Conservation (phyloP, 345 rosid genomes). For the Bruguiera sexangula region DNA sequence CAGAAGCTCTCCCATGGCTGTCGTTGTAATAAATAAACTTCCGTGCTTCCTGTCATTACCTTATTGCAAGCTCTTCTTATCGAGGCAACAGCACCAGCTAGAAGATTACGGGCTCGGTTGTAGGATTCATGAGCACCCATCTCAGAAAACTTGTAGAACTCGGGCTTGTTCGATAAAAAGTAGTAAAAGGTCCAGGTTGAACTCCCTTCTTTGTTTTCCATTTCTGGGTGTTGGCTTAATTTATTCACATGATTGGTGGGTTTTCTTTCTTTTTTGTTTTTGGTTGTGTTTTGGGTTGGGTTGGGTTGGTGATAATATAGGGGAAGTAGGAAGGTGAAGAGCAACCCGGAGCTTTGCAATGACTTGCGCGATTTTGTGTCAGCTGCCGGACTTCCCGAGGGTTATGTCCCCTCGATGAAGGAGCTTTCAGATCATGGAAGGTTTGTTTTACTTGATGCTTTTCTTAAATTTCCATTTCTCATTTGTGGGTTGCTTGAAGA, state of each 20-base stretch:
- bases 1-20: conserved; percentile 43
- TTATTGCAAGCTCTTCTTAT: conserved; percentile 25
- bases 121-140: conserved; percentile 13
- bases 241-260: conserved; percentile 3
- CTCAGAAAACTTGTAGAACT: conserved; percentile 26
- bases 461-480: background rate
- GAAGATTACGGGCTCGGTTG: conserved; percentile 16
- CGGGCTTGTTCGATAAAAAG: conserved; percentile 38
- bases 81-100: conserved; percentile 4
- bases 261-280: background rate
- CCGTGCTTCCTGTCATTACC: conserved; percentile 28
- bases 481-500: conserved; percentile 6
- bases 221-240: background rate
- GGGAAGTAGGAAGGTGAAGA: conserved; percentile 66
- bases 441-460: conserved; percentile 27
- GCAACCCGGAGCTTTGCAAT: conserved; percentile 63
- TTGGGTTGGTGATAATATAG: conserved; percentile 23
- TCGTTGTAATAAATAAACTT: conserved; percentile 43
- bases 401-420: conserved; percentile 71
- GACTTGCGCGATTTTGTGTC: conserved; percentile 65
- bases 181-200: conserved; percentile 41
- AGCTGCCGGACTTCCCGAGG: conserved; percentile 58
- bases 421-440: conserved; percentile 80
- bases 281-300: background rate
- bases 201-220: background rate